Conservation (phyloP, 768 basidiomycete genomes). For the Mrakia frigida region DNA sequence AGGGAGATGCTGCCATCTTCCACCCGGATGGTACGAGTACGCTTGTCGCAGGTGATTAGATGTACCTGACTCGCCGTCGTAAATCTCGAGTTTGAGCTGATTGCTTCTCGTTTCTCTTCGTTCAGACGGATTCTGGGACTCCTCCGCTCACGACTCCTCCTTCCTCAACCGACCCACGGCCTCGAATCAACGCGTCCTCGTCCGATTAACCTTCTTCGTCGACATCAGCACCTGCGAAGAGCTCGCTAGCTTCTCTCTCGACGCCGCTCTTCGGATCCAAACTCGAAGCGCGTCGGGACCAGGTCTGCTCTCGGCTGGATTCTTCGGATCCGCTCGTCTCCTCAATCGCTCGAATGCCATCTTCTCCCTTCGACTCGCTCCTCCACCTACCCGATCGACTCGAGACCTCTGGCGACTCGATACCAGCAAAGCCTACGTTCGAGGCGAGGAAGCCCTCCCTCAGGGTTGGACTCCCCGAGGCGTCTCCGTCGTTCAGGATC, state of each 20-base stretch:
- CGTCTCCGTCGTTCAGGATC: conserved; percentile 82
- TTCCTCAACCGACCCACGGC: conserved; percentile 81
- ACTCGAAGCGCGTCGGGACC: conserved; percentile 71
- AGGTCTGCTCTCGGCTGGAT: conserved; percentile 67
- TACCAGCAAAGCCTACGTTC: conserved; percentile 78
- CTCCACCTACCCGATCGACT: conserved; percentile 76
- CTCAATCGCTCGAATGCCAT: conserved; percentile 74
- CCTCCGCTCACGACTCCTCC: conserved; percentile 77
- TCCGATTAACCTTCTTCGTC: conserved; percentile 71
- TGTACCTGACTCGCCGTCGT: too few relatives aligned
- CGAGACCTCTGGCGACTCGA: conserved; percentile 91
- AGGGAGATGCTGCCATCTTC: conserved; percentile 50
- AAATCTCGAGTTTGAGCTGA: too few relatives aligned
- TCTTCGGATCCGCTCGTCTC: conserved; percentile 72
- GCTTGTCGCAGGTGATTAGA: background rate
- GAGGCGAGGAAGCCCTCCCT: conserved; percentile 73
- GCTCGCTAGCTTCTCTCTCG: conserved; percentile 82
- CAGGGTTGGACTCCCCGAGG: conserved; percentile 82
- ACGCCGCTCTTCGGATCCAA: conserved; percentile 76
- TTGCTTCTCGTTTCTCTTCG: conserved; percentile 59
- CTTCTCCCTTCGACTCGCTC: conserved; percentile 73
- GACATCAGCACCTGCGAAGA: conserved; percentile 77
- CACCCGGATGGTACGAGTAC: conserved; percentile 18
- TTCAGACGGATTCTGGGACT: conserved; percentile 80
- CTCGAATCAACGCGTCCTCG: conserved; percentile 66